Evolutionary conservation across 371 early-diverging fungal species (phyloP), one percentile per base, ranked within the genome.

Genomic region (Syncephalis fuscata): DNA sequence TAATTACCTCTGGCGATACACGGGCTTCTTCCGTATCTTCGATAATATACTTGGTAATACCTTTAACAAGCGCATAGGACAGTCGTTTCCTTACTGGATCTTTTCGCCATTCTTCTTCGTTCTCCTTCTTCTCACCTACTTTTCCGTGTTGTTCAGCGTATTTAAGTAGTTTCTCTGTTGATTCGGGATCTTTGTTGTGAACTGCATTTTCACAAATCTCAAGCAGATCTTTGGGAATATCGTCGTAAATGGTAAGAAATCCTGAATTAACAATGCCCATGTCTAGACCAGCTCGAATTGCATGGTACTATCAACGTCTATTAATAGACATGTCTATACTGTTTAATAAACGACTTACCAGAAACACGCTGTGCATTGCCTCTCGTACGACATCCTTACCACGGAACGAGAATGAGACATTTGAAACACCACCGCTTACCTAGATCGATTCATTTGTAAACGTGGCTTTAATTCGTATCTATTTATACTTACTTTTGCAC

Each of bases 201-300:
- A 91, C 63, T 17, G 92, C 92, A 53, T 84, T 74, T 61, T 92
- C 93, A 61, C 93, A 92, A 16, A 92, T 71, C 48, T 83, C 62
- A 37, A 91, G 60, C 45, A 92, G 64, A 57, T 91, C 90, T 64
- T 88, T 86, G 53, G 88, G 88, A 43, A 92, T 87, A 45, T 91
- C 91, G 57, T 88, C 89, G 53, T 92, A 91, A 46, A 89, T 87
- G 21, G 90, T 83, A 66, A 91, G 68, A 70, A 82, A 82, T 53
- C 92, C 93, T 9, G 91, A 86, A 61, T 91, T 91, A 55, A 92
- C 93, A 50, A 92, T 92, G 55, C 92, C 93, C 93, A 92, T 91
- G 61, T 89, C 91, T 85, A 92, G 83, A 41, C 92, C 91, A 15
- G 71, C 88, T 60, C 82, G 72, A 59, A 88, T 86, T 16, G 91